Evolutionary conservation across 805 yeast genomes (phyloP).

Genomic region (Debaryomyces castellii): DNA sequence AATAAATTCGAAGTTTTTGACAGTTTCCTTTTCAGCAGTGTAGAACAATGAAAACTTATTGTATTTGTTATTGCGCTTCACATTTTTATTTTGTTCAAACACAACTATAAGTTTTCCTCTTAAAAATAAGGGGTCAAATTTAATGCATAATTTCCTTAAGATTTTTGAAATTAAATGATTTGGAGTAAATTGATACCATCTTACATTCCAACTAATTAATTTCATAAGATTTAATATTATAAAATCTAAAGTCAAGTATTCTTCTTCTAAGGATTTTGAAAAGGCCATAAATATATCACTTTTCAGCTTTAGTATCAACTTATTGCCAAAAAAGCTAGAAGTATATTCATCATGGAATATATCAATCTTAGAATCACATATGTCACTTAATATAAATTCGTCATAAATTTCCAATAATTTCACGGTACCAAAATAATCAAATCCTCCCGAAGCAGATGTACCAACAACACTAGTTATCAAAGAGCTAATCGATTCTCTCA

Average conservation of each 20-base stretch:
- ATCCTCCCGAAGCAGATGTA: slow-evolving; percentile 50
- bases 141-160: slow-evolving; percentile 40
- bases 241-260: slow-evolving; percentile 32
- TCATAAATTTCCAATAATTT: slow-evolving; percentile 50
- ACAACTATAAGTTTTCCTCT: slow-evolving; percentile 40
- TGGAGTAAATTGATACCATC: slow-evolving; percentile 64
- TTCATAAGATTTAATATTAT: slow-evolving; percentile 41
- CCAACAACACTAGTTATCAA: slow-evolving; percentile 50
- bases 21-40: background rate
- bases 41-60: background rate
- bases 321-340: slow-evolving; percentile 27
- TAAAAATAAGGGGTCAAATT: slow-evolving; percentile 42
- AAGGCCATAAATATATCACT: slow-evolving; percentile 20
- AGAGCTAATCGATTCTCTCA: slow-evolving; percentile 36
- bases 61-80: background rate
- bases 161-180: slow-evolving; percentile 40
- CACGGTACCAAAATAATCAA: slow-evolving; percentile 58
- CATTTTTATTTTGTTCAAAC: slow-evolving; percentile 30
- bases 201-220: slow-evolving; percentile 57
- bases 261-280: slow-evolving; percentile 21
- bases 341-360: slow-evolving; percentile 27
- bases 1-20: slow-evolving; percentile 18
- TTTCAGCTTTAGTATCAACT: slow-evolving; percentile 26
- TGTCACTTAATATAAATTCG: slow-evolving; percentile 38
- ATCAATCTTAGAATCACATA: slow-evolving; percentile 30